Conservation (phyloP, 371 early-diverging fungal species). For the Mortierella sp. region DNA sequence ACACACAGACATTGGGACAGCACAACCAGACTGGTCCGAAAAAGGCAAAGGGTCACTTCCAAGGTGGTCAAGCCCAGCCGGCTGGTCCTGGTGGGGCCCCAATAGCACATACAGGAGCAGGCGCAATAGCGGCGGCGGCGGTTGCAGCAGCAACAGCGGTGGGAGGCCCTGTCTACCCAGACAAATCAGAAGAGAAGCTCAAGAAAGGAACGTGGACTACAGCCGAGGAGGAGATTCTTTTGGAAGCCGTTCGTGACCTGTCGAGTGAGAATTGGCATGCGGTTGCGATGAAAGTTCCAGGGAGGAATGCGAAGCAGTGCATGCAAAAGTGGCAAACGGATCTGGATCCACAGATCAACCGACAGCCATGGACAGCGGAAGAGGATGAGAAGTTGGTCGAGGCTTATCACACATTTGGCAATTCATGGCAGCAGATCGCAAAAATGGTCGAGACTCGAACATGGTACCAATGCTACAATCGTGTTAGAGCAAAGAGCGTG, state of each 20-base stretch:
- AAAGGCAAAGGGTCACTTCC: conserved; percentile 6
- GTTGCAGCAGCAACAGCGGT: conserved; percentile 1
- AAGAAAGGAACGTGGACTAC: conserved; percentile 55
- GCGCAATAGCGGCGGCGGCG: neutral
- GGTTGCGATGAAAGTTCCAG: conserved; percentile 48
- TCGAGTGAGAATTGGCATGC: conserved; percentile 55
- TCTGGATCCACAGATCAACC: conserved; percentile 52
- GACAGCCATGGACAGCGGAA: conserved; percentile 41
- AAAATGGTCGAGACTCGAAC: conserved; percentile 53
- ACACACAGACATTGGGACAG: conserved; percentile 2
- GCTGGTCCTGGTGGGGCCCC: neutral
- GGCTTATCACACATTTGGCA: conserved; percentile 50
- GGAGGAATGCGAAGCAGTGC: conserved; percentile 53
- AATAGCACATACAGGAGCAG: neutral
- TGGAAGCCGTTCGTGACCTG: conserved; percentile 45
- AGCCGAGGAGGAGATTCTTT: conserved; percentile 40
- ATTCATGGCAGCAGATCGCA: conserved; percentile 55
- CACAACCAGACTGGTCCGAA: neutral
- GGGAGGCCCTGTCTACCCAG: conserved; percentile 4
- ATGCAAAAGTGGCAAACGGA: conserved; percentile 56
- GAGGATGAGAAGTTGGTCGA: conserved; percentile 51
- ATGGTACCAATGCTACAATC: conserved; percentile 54
- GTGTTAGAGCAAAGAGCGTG: conserved; percentile 53
- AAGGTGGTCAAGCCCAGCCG: conserved; percentile 8
- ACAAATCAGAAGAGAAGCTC: conserved; percentile 47